Evolutionary conservation across 495 filamentous ascomycete genomes (phyloP), one percentile per base, ranked within the genome.

Genomic region (Glarea lozoyensis): DNA sequence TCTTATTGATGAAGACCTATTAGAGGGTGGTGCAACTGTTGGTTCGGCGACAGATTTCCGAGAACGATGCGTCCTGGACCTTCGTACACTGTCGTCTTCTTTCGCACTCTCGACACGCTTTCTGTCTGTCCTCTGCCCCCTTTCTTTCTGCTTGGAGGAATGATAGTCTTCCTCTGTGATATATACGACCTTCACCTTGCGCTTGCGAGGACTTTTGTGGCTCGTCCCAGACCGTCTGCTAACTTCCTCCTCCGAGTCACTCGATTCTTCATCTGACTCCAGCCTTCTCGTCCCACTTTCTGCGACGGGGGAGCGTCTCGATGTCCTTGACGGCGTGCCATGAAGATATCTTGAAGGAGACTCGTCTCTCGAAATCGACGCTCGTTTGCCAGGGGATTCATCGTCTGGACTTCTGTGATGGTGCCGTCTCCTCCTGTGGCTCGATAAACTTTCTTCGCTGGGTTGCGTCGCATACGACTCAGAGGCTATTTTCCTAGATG

Each of bases 141-240:
- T 20, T 39, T 46, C 39, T 22, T 41, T 49, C 15, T 31, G 36
- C 27, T 35, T 44, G 16, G 22, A 6, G 10, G 39, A 15, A 10
- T 20, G 42, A 12, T 16, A 4, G 2, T 47, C 45, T 15, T 37
- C 53, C 21, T 43, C 40, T 13, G 48, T 31, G 13, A 56, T 36
- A 29, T 56, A 56, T 43, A 52, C 31, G 4, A 56, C 37, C 42
- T 38, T 52, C 12, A 46, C 27, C 40, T 48, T 54, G 11, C 25
- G 42, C 38, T 45, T 42, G 36, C 21, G 45, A 23, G 41, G 49
- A 16, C 48, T 49, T 19, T 47, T 39, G 21, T 24, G 37, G 2
- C 16, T 23, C 1, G 25, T 15, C 23, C 34, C 34, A 4, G 47
- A 23, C 12, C 30, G 21, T 12, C 2, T 40, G 15, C 29, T 19